These are phyloP conservation scores for Pisolithus thermaeus DNA, from an alignment of 1,284 basidiomycete genomes.

Conservation along the genomic window DNA sequence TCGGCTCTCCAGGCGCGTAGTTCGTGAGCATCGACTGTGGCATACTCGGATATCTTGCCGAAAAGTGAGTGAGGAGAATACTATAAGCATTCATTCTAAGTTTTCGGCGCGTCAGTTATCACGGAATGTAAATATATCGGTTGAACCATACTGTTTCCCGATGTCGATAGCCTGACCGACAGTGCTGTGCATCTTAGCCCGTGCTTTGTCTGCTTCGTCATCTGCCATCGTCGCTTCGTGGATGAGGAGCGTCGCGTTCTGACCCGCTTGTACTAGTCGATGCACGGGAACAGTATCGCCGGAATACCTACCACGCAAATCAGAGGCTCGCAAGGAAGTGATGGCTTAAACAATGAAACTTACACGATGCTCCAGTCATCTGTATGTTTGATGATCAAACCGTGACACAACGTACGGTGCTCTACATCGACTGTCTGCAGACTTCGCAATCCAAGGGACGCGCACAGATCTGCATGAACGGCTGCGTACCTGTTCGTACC, in stretches of 20 bases:
- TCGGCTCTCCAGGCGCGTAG: constrained; percentile 31
- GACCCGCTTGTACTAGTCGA: constrained; percentile 61
- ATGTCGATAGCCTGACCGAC: constrained; percentile 82
- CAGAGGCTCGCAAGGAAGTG: constrained; percentile 3
- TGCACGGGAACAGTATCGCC: constrained; percentile 84
- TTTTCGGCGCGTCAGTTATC: neutral
- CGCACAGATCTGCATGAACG: constrained; percentile 40
- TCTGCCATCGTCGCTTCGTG: constrained; percentile 93
- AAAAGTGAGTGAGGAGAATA: constrained; percentile 91
- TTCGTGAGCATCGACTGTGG: constrained; percentile 33
- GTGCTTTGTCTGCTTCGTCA: constrained; percentile 67
- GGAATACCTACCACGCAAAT: constrained; percentile 51
- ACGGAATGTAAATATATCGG: neutral
- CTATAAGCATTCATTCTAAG: constrained; percentile 78
- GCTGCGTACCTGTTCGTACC: constrained; percentile 11
- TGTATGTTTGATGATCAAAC: constrained; percentile 58
- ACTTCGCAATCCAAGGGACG: constrained; percentile 44
- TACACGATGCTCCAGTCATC: constrained; percentile 83
- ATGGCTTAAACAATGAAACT: constrained; percentile 24
- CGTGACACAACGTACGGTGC: constrained; percentile 74
- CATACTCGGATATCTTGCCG: constrained; percentile 88
- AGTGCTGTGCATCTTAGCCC: constrained; percentile 82
- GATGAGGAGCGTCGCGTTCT: constrained; percentile 76
- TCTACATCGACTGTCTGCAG: constrained; percentile 65
- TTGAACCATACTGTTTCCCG: constrained; percentile 51